Evolutionary conservation across 768 basidiomycete genomes (phyloP).

Genomic region (Artomyces pyxidatus): DNA sequence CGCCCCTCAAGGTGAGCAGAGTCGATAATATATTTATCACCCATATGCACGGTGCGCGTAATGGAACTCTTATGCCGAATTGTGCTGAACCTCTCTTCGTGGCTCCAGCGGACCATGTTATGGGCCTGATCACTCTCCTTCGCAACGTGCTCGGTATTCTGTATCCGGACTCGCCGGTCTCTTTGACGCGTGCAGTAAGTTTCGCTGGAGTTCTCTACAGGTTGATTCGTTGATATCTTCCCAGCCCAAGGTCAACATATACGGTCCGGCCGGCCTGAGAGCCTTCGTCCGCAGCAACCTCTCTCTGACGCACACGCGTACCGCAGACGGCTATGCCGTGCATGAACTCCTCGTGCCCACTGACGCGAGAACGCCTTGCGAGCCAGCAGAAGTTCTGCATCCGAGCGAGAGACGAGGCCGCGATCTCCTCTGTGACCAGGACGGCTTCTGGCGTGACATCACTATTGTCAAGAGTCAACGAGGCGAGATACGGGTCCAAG

Average conservation of each 20-base stretch:
- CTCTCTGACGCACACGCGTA: constrained; percentile 54
- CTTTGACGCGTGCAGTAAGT: no score
- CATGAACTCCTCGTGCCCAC: constrained; percentile 62
- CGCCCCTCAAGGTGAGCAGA: constrained; percentile 35
- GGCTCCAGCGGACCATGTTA: constrained; percentile 59
- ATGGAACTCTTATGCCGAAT: background rate
- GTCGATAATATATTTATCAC: constrained; percentile 73
- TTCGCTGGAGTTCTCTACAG: no score
- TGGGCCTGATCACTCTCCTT: constrained; percentile 65
- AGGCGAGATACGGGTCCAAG: constrained; percentile 51
- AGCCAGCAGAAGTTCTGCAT: constrained; percentile 40
- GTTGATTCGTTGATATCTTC: constrained; percentile 1
- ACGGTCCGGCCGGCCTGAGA: constrained; percentile 74
- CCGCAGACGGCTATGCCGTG: constrained; percentile 58
- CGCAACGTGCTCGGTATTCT: constrained; percentile 45
- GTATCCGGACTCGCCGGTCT: constrained; percentile 26
- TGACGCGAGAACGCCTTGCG: constrained; percentile 50
- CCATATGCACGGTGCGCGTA: constrained; percentile 62
- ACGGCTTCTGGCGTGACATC: constrained; percentile 64
- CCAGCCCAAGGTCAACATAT: constrained; percentile 54
- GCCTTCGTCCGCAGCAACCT: constrained; percentile 64
- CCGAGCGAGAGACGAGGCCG: constrained; percentile 54
- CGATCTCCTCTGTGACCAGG: constrained; percentile 44
- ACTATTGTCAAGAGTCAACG: constrained; percentile 29
- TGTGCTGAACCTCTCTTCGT: no score